A percentile compares a stretch with the other conserved stretches of the same genome.
phyloP scores from a whole-genome alignment of 768 basidiomycete species.

The Fibroporia radiculosa region DNA sequence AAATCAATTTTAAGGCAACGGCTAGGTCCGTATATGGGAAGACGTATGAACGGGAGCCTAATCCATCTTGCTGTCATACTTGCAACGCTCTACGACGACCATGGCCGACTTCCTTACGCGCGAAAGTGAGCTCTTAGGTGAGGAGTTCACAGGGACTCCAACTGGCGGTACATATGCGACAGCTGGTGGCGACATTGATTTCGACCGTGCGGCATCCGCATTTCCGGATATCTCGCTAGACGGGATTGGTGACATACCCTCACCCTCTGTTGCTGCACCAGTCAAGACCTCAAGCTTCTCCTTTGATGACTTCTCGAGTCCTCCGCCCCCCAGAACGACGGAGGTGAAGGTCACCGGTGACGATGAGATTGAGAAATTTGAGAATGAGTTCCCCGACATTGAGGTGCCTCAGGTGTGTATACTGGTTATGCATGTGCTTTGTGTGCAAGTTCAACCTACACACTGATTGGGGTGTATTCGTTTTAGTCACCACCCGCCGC shows the following conservation, averaged over 20 bases:
- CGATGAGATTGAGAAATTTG: slow-evolving; percentile 80
- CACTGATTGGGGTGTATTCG: background rate
- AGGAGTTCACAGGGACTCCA: slow-evolving; percentile 21
- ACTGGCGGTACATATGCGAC: slow-evolving; percentile 22
- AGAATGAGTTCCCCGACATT: slow-evolving; percentile 80
- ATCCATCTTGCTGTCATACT: background rate
- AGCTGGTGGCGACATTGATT: slow-evolving; percentile 60
- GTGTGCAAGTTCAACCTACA: background rate
- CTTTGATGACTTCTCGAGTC: slow-evolving; percentile 57
- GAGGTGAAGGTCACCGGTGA: slow-evolving; percentile 77
- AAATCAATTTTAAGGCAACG: background rate
- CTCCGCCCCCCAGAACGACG: slow-evolving; percentile 31
- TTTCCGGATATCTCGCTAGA: slow-evolving; percentile 84
- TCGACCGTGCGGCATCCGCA: slow-evolving; percentile 71
- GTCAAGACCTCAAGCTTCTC: slow-evolving; percentile 39
- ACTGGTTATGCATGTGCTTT: slow-evolving; percentile 19
- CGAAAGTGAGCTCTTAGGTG: slow-evolving; percentile 28
- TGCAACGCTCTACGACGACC: slow-evolving; percentile 2
- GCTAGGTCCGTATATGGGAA: background rate
- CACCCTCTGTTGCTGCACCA: slow-evolving; percentile 27
- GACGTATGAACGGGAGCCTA: background rate
- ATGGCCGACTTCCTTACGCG: slow-evolving; percentile 30
- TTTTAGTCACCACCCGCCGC: slow-evolving; percentile 7
- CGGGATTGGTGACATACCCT: slow-evolving; percentile 48
- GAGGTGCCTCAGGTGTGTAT: slow-evolving; percentile 38